A percentile compares a stretch with the other conserved stretches of the same genome.
phyloP scores from a whole-genome alignment of 345 rosid genomes.

The Turnera subulata region DNA sequence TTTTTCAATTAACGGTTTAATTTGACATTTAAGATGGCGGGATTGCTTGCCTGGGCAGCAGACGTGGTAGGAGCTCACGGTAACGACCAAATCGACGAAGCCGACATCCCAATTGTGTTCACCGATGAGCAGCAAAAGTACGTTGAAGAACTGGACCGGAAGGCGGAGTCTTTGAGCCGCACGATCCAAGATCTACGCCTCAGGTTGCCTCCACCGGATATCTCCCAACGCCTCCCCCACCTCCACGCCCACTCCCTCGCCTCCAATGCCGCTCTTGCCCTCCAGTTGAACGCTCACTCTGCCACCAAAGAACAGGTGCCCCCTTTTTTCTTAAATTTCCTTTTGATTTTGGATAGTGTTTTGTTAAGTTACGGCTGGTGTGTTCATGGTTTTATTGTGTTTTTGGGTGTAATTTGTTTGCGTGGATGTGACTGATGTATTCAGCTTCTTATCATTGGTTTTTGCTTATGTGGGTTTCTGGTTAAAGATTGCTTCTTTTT shows the following conservation, averaged over 20 bases:
- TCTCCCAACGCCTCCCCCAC: conserved; percentile 87
- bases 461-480: too few relatives aligned
- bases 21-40: too few relatives aligned
- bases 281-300: conserved; percentile 89
- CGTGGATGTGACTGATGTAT: too few relatives aligned
- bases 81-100: conserved; percentile 31
- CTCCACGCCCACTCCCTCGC: conserved; percentile 92
- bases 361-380: too few relatives aligned
- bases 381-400: too few relatives aligned
- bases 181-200: conserved; percentile 82
- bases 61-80: conserved; percentile 81
- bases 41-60: conserved; percentile 78
- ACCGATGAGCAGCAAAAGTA: conserved; percentile 64
- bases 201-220: conserved; percentile 79
- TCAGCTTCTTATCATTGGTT: too few relatives aligned
- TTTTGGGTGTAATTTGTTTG: too few relatives aligned
- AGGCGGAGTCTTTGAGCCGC: conserved; percentile 68
- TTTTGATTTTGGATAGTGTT: too few relatives aligned
- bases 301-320: conserved; percentile 83
- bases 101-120: conserved; percentile 46
- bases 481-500: too few relatives aligned
- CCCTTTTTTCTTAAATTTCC: too few relatives aligned
- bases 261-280: conserved; percentile 83
- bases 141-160: conserved; percentile 61
- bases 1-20: too few relatives aligned